Evolutionary conservation across 345 rosid species (phyloP).

Genomic region (Pugionium cornutum): DNA sequence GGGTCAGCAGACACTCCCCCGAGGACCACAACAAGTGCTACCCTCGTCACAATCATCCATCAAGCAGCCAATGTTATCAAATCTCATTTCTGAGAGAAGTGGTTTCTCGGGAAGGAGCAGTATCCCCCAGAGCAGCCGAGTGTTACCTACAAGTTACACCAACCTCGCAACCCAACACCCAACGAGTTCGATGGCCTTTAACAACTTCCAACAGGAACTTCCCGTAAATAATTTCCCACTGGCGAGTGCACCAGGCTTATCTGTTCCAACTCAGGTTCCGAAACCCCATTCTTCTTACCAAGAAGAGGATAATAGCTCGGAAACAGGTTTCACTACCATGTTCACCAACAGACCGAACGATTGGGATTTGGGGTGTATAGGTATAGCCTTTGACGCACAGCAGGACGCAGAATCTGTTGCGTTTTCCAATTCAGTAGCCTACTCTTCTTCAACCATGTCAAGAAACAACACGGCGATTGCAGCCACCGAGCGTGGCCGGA

Average conservation of each 20-base stretch:
- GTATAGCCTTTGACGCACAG: slow-evolving; percentile 55
- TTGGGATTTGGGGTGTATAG: slow-evolving; percentile 73
- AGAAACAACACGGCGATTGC: slow-evolving; percentile 28
- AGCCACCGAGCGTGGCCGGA: slow-evolving; percentile 25
- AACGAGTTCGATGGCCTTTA: slow-evolving; percentile 20
- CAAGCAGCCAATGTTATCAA: slow-evolving; percentile 60
- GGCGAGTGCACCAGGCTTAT: slow-evolving; percentile 57
- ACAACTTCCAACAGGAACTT: slow-evolving; percentile 53
- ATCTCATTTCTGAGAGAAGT: slow-evolving; percentile 46
- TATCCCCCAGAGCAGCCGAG: slow-evolving; percentile 60
- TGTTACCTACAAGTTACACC: slow-evolving; percentile 45
- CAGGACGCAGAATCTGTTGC: slow-evolving; percentile 51
- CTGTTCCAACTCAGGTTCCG: slow-evolving; percentile 43
- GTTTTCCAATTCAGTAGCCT: slow-evolving; percentile 35
- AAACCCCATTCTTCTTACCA: slow-evolving; percentile 47
- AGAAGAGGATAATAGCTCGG: slow-evolving; percentile 60
- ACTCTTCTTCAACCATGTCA: slow-evolving; percentile 38
- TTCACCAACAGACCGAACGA: slow-evolving; percentile 44
- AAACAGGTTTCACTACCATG: slow-evolving; percentile 33
- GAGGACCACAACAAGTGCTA: slow-evolving; percentile 27
- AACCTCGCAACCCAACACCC: slow-evolving; percentile 34
- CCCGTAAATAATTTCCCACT: slow-evolving; percentile 59
- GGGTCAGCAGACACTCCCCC: slow-evolving; percentile 37
- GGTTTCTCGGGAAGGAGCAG: slow-evolving; percentile 49
- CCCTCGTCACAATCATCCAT: slow-evolving; percentile 41